A percentile compares a stretch with the other conserved stretches of the same genome.
phyloP scores from a whole-genome alignment of 345 rosid genomes.

The Durio zibethinus region DNA sequence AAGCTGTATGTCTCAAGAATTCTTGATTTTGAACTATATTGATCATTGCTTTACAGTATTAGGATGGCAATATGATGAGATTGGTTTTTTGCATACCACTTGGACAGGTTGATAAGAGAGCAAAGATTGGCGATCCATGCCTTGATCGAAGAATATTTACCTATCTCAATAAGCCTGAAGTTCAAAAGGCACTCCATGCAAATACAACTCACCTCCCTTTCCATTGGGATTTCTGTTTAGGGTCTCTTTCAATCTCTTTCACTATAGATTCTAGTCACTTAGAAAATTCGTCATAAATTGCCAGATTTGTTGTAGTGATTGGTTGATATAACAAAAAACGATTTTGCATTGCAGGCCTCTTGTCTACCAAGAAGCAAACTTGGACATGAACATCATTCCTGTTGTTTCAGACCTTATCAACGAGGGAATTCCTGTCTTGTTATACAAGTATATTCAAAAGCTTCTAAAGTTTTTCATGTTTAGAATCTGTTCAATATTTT shows the following conservation, averaged over 20 bases:
- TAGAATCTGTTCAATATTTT: not conserved
- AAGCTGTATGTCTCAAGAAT: slow-evolving; percentile 7
- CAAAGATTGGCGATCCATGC: slow-evolving; percentile 29
- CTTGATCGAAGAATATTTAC: slow-evolving; percentile 19
- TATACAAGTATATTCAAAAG: not conserved
- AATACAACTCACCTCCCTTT: slow-evolving; percentile 38
- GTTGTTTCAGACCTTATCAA: not conserved
- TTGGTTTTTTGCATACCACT: not conserved
- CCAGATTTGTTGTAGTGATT: too few species aligned
- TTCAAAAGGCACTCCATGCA: slow-evolving; percentile 42
- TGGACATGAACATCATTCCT: not conserved
- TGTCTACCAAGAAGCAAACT: slow-evolving; percentile 17
- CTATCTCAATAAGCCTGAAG: slow-evolving; percentile 34
- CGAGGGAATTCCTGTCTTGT: not conserved
- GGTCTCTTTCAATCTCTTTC: slow-evolving; percentile 21
- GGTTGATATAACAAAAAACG: not conserved
- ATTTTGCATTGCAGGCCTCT: slow-evolving; percentile 34
- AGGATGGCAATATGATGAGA: not conserved
- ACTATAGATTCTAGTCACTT: not conserved
- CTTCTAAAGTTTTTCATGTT: not conserved
- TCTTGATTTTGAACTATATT: not conserved
- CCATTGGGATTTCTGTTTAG: slow-evolving; percentile 32
- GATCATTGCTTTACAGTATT: not conserved
- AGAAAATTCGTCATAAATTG: too few species aligned
- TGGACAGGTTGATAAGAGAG: slow-evolving; percentile 18